Percentiles rank a stretch among this genome's conserved stretches.
Evolutionary conservation across 192 early-diverging fungal genomes (phyloP).

Genomic region (Pilaira anomala): DNA sequence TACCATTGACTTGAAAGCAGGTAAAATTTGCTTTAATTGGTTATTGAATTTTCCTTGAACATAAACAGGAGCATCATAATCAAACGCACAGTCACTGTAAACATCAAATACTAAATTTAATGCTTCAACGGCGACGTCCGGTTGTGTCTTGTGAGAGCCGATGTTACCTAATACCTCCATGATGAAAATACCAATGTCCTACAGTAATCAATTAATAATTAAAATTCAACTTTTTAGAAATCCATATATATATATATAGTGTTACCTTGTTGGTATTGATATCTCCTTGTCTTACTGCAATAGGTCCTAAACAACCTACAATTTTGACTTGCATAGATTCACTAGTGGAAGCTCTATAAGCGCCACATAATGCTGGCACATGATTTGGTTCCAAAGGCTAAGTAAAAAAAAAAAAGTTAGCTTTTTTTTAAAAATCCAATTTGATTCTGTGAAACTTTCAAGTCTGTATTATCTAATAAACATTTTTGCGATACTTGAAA

Average conservation of each 20-base stretch:
- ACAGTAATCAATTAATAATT: conserved; percentile 17
- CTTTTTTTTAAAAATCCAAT: too few relatives aligned
- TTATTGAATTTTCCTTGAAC: conserved; percentile 62
- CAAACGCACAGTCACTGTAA: conserved; percentile 77
- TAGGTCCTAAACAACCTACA: conserved; percentile 69
- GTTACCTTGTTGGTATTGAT: conserved; percentile 63
- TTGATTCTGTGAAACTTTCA: too few relatives aligned
- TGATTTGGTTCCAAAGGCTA: conserved; percentile 43
- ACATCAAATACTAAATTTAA: conserved; percentile 87
- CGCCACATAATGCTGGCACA: conserved; percentile 42
- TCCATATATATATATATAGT: background rate
- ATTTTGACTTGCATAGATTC: conserved; percentile 62
- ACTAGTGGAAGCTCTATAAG: conserved; percentile 37
- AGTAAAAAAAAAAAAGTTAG: conserved; percentile 8
- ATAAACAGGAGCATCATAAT: conserved; percentile 85
- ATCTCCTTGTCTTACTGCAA: conserved; percentile 69
- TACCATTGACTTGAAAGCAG: conserved; percentile 50
- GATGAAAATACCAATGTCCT: conserved; percentile 67
- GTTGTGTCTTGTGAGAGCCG: conserved; percentile 22
- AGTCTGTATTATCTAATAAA: background rate
- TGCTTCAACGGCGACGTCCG: conserved; percentile 63
- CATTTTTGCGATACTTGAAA: background rate
- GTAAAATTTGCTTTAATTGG: conserved; percentile 52
- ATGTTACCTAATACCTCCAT: conserved; percentile 44
- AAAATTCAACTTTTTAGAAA: background rate